Base-by-base conservation (phyloP, 2,329 filamentous ascomycete genomes). In the Sporothrix dimorphospora region DNA sequence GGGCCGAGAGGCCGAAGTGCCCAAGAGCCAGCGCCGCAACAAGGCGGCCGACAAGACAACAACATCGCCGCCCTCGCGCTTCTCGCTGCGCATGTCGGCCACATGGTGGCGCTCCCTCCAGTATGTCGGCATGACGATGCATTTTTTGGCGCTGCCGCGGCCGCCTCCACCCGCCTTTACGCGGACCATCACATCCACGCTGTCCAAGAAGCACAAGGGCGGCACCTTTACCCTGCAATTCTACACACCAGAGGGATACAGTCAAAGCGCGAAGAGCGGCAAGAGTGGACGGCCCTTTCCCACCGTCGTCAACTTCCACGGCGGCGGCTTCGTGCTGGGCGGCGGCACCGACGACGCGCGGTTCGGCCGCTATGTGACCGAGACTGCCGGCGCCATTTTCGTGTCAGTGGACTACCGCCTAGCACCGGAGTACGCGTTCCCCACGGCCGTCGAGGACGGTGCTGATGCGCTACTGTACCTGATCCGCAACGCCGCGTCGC, bases 361-460 rank as follows among this genome's bases (percentile, higher is more conserved):
- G 55, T 91, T 89, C 83, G 87, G 86, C 6, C 82, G 85, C 4
- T 81, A 84, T 47, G 85, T 90, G 3, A 80, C 86, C 51, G 80
- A 85, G 34, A 81, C 70, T 1, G 51, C 66, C 14, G 84, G 87
- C 69, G 88, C 86, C 38, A 82, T 91, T 27, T 85, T 91, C 71
- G 85, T 92, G 73, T 88, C 86, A 1, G 88, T 91, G 75, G 89
- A 91, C 76, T 92, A 92, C 78, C 86, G 90, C n/a, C 84, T 91
- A 1, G 89, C 90, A 0, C 90, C 90, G 0, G 86, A 87, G 76
- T 83, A 87, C 75, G 89, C 89, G 0, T 91, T 90, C 77, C 90
- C 90, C 0, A 87, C 86, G 0, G 86, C 89, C 0, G 85, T 92
- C 0, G 89, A 92, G 75, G 90, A 92, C 77, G 87, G 88, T 57